These are phyloP conservation scores for Eucalyptus cloeziana DNA, from an alignment of 345 rosid genomes.

Conservation along the genomic window DNA sequence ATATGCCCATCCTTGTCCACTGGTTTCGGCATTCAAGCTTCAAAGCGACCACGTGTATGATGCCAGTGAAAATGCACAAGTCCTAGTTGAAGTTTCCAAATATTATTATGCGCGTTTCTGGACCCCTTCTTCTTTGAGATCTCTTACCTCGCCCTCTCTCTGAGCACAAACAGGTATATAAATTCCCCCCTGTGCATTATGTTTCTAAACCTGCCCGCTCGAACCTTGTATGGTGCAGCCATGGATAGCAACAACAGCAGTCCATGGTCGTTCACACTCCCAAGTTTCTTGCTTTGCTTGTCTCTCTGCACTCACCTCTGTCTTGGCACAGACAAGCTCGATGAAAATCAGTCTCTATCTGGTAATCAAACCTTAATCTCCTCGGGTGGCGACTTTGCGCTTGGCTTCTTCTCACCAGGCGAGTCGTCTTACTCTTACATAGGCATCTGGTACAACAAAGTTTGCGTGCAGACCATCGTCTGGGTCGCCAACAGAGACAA, in stretches of 20 bases:
- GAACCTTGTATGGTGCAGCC: background rate
- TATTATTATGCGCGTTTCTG: background rate
- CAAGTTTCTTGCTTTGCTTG: conserved; percentile 8
- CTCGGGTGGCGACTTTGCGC: background rate
- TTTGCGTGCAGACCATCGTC: background rate
- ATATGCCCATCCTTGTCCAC: background rate
- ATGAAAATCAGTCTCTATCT: background rate
- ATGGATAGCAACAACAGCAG: conserved; percentile 3
- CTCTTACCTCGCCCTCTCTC: background rate
- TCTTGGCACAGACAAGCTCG: conserved; percentile 30
- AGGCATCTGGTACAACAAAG: conserved; percentile 50
- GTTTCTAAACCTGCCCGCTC: background rate
- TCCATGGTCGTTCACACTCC: conserved; percentile 2
- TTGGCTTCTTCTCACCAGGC: background rate
- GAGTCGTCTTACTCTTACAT: background rate
- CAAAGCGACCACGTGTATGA: background rate
- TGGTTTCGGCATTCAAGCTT: background rate
- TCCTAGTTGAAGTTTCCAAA: background rate
- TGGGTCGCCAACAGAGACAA: background rate
- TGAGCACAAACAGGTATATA: background rate
- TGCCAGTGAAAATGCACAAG: background rate
- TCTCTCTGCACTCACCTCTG: conserved; percentile 8
- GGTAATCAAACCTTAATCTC: background rate
- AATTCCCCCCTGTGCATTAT: background rate
- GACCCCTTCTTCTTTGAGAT: background rate